Evolutionary conservation across 2,329 filamentous ascomycete genomes (phyloP), one percentile per base, ranked within the genome.

Genomic region (Xylariaceae sp.): DNA sequence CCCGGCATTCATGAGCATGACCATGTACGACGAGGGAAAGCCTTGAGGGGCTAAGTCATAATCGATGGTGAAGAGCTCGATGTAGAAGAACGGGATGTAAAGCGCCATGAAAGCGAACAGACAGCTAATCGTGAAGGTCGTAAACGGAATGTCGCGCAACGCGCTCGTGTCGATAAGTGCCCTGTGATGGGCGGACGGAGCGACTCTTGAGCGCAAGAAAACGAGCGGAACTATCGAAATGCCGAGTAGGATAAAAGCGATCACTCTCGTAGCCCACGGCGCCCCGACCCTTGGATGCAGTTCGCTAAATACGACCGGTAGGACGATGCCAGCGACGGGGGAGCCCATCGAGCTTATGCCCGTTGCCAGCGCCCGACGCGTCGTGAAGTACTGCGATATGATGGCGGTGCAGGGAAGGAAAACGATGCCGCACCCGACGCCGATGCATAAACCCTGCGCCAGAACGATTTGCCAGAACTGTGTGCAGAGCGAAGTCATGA

Each of bases 381-480:
- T 68, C 1, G 61, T 57, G 45, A 73, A 74, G 50, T 71, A 73
- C n/a, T 66, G 61, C 1, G 63, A 55, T 3, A 70, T 56, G 12
- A 71, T 56, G 3, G 67, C 68, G 3, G 69, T 63, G 18, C 61
- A 60, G 2, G 67, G 64, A 1, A 65, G 43, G 45, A 67, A 67
- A 2, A 67, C 43, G 37, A 62, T 60, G 2, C 70, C 71, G 41
- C 62, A 67, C 14, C 73, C 73, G 7, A 81, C 52, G 14, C 81
- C 81, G 40, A 81, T 71, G 56, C 77, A 77, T 42, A 83, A 60
- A 19, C 79, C 81, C 62, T 83, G 80, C 0, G 78, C 74, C 29
- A 84, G 72, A 45, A 82, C 74, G 20, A 82, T 63, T 47, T 84
- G 80, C 75, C 78, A 83, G 66, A 77, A 81, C 51, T 76, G 61